These are phyloP conservation scores for Exophiala lecanii-corni DNA, from an alignment of 2,329 filamentous ascomycete species.

Conservation along the genomic window DNA sequence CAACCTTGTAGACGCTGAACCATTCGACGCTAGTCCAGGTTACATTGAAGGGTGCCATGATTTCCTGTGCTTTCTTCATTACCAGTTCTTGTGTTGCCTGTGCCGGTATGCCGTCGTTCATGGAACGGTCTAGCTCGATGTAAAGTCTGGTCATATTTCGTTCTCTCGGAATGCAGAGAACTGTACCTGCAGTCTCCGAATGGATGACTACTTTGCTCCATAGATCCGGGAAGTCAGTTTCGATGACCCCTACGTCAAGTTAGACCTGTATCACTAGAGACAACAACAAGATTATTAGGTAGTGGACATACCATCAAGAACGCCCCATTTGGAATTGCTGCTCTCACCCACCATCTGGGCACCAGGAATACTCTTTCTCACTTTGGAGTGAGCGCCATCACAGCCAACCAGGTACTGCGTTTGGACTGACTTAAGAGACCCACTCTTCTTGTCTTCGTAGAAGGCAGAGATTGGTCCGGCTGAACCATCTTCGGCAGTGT, in stretches of 20 bases:
- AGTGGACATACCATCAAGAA: conserved; percentile 58
- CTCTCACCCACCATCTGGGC: conserved; percentile 45
- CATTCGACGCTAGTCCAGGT: conserved; percentile 46
- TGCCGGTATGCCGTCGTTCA: conserved; percentile 18
- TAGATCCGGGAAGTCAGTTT: conserved; percentile 69
- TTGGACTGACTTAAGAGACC: conserved; percentile 42
- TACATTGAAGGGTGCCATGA: conserved; percentile 43
- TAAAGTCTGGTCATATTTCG: conserved; percentile 65
- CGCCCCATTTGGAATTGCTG: conserved; percentile 62
- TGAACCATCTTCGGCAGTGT: conserved; percentile 41
- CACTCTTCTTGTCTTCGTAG: conserved; percentile 37
- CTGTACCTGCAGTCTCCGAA: conserved; percentile 62
- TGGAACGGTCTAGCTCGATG: conserved; percentile 39
- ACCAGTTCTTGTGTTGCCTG: conserved; percentile 59
- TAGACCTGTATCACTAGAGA: no score
- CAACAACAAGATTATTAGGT: no score
- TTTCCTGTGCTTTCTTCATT: conserved; percentile 50
- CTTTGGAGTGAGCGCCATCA: conserved; percentile 67
- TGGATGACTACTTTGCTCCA: conserved; percentile 70
- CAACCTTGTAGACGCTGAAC: conserved; percentile 50
- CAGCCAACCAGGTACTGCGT: conserved; percentile 66
- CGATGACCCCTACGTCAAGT: conserved; percentile 38
- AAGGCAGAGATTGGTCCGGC: conserved; percentile 38
- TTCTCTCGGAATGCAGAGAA: conserved; percentile 70
- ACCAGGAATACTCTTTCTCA: conserved; percentile 59